These are phyloP conservation scores for Mycosarcoma maydis DNA, from an alignment of 1,284 basidiomycete species.

Conservation along the genomic window DNA sequence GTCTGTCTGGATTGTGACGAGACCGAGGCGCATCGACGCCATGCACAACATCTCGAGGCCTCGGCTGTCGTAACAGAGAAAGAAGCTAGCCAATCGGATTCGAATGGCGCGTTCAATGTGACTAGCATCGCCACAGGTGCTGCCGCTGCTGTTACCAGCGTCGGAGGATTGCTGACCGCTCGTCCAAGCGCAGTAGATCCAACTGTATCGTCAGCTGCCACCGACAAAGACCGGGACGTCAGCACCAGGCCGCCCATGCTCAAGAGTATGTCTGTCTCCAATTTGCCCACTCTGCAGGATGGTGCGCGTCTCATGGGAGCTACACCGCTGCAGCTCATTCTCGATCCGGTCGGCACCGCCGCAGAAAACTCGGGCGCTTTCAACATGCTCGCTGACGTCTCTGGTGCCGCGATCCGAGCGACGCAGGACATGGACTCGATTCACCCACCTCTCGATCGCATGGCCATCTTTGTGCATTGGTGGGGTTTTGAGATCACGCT, in stretches of 20 bases:
- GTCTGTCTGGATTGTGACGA: conserved; percentile 54
- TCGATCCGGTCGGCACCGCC: conserved; percentile 36
- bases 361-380: conserved; percentile 51
- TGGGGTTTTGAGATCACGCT: conserved; percentile 64
- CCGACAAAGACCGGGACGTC: neutral
- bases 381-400: conserved; percentile 48
- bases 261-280: conserved; percentile 35
- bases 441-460: conserved; percentile 55
- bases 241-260: conserved; percentile 21
- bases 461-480: conserved; percentile 63
- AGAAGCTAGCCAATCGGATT: neutral
- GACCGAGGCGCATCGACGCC: conserved; percentile 37
- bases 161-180: conserved; percentile 24
- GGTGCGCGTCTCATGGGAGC: conserved; percentile 41
- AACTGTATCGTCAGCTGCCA: neutral
- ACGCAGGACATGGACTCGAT: conserved; percentile 45
- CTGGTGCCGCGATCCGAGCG: conserved; percentile 43
- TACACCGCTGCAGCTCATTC: conserved; percentile 44
- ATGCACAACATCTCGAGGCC: conserved; percentile 32
- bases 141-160: conserved; percentile 27
- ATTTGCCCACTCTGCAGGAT: conserved; percentile 29
- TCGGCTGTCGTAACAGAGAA: conserved; percentile 1
- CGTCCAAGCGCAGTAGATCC: neutral
- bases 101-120: conserved; percentile 3
- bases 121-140: conserved; percentile 23